Base-by-base conservation (phyloP, 163 green algal species). In the Volvox carteri region DNA sequence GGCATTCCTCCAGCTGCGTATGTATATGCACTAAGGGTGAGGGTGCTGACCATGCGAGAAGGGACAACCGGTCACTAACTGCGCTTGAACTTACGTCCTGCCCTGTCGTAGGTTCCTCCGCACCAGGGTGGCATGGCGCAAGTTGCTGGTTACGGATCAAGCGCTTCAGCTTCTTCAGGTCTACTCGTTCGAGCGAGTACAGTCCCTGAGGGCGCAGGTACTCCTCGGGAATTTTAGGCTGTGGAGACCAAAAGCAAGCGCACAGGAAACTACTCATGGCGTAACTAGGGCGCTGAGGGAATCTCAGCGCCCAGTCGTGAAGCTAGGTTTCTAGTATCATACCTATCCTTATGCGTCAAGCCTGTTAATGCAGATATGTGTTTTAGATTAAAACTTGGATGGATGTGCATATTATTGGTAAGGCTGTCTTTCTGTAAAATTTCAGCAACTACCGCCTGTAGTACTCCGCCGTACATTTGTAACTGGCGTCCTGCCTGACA, bases 1-100 rank as follows among this genome's bases (percentile, higher is more conserved):
- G 95, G 67, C 95, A 97, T 50, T 97, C 95, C 35, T 97, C 93
- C 28, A 92, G 70, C 90, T 94, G 89, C 76, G 52, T 25, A 18
- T n/a, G 28, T 4, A 37, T 18, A 80, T 14, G 37, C 67, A 2
- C 30, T 42, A n/a, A n/a, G 90, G 37, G n/a, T 88, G 33, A 50
- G 70, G 75, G 11, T n/a, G 19, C 8, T 87, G 25, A 33, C 54
- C 0, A 19, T 28, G 77, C 72, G 76, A 28, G 21, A 48, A 30
- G 46, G 33, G 50, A 28, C 12, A 23, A 37, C 25, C 46, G 0
- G 12, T 33, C 14, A 84, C 9, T 21, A 25, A 46, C 8, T 21
- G 48, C 33, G 50, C n/a, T 48, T 25, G 33, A 56, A 35, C 84
- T 95, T 79, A 81, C 77, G 18, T 92, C 89, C 41, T 77, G 56